Evolutionary conservation across 805 yeast species (phyloP), one percentile per base, ranked within the genome.

Genomic region (Jamesozyma lodderae): DNA sequence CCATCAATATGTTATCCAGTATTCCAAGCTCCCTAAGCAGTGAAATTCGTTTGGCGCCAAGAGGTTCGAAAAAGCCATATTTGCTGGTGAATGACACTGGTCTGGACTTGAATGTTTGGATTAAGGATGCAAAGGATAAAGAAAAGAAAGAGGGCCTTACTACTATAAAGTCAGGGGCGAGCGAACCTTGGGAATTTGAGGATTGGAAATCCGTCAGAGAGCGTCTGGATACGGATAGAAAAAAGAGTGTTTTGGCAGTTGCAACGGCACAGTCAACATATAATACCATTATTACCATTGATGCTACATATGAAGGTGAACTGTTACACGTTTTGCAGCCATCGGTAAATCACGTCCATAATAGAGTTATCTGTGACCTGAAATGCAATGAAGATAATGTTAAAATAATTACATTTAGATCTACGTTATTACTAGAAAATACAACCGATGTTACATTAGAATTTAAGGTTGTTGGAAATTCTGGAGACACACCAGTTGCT

Each of bases 131-230:
- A 8, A 51, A 55, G 22, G 51, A 52, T 3, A 55, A 59, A 2
- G 53, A 46, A 20, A 48, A 45, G 11, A 37, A 42, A 8, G 50
- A 48, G 1, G 24, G 24, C 4, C 23, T 60, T 13, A 65, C 69
- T 0, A 27, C 49, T 0, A 53, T 83, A 13, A 58, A 64, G 28
- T 67, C 76, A 36, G 72, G 73, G 1, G 75, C 72, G 4, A 58
- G 60, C 4, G 55, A 74, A 4, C 81, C 84, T 1, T 92, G 97
- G 96, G 78, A 87, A 29, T 94, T 94, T 64, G 95, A 88, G 51
- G 96, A 90, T 54, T 92, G 97, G 96, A 70, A 84, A 44, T 70
- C 70, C 22, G 73, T 87, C 18, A 78, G 98, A 59, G 95, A 90
- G 52, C 76, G 77, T 39, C 63, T 88, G 40, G 79, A 75, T 43